A percentile compares a stretch with the other conserved stretches of the same genome.
phyloP scores from a whole-genome alignment of 2,329 filamentous ascomycete species.

The Thermothelomyces thermophilus region DNA sequence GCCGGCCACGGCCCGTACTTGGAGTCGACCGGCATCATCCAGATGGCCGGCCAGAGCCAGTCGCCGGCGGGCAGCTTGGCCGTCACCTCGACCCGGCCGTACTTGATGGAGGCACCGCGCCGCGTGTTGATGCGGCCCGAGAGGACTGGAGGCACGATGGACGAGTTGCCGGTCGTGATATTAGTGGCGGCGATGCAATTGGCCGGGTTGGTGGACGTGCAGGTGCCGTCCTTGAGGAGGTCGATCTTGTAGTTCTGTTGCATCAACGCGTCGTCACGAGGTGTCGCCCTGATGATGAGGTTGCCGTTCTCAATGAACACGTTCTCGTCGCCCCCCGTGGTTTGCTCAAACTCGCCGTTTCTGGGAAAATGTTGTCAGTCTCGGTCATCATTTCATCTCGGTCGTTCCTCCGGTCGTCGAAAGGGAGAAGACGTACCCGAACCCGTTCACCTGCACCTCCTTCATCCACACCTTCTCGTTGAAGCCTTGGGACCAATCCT shows the following conservation, averaged over 20 bases:
- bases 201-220: slow-evolving; percentile 53
- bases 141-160: slow-evolving; percentile 68
- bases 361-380: slow-evolving; percentile 36
- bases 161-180: slow-evolving; percentile 60
- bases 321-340: slow-evolving; percentile 66
- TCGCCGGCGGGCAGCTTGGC: slow-evolving; percentile 71
- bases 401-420: no score
- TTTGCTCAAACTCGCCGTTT: slow-evolving; percentile 76
- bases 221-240: slow-evolving; percentile 58
- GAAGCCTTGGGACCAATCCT: slow-evolving; percentile 56
- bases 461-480: slow-evolving; percentile 62
- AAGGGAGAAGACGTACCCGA: slow-evolving; percentile 55
- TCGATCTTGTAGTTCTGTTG: slow-evolving; percentile 62
- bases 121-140: slow-evolving; percentile 75
- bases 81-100: slow-evolving; percentile 72
- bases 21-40: slow-evolving; percentile 71
- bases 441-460: slow-evolving; percentile 69
- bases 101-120: slow-evolving; percentile 64
- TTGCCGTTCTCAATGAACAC: slow-evolving; percentile 63
- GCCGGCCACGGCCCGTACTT: slow-evolving; percentile 71
- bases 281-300: slow-evolving; percentile 69
- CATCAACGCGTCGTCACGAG: slow-evolving; percentile 62
- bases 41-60: slow-evolving; percentile 90
- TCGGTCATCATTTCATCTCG: no score
- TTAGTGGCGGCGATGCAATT: slow-evolving; percentile 69